Base-by-base conservation (phyloP, 2,329 filamentous ascomycete species). In the Passalora sequoiae region DNA sequence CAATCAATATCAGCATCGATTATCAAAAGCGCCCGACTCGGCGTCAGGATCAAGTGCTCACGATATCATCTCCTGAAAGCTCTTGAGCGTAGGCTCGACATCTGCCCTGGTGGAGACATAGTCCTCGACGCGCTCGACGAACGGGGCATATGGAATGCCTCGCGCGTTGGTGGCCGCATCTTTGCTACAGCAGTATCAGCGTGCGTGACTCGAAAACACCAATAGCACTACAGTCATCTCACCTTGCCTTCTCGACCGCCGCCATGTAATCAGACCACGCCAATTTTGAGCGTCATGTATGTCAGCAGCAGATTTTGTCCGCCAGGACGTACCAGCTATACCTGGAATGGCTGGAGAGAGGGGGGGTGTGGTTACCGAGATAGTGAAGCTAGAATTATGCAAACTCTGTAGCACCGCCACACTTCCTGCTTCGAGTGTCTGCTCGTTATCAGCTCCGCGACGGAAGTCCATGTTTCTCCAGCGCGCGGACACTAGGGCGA, bases 51-150 rank as follows among this genome's bases (percentile, higher is more conserved):
- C n/a, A 19, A 24, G 2, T 40, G 59, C 71, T 42, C 75, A 92
- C 86, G 86, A 87, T 55, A 94, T 94, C 86, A 94, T 92, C 72
- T 94, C 87, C 64, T 91, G 86, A 65, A 94, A 94, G 65, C 77
- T 88, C 62, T 84, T 82, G 60, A 94, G 73, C 12, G 86, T 89
- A 33, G 76, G 73, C 63, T 94, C 87, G 56, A 92, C 87, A 60
- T 94, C 85, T 27, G 79, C 79, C 42, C 86, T 78, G 30, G 84
- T 80, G 32, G 84, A 74, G 45, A 92, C 83, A 72, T 91, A 94
- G 69, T 94, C 86, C 66, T 94, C 87, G 51, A 92, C 86, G 58
- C 83, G 86, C 68, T 92, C 86, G 62, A 92, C 85, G 64, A 92
- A 92, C 4, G 86, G 86, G 52, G 87, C 87, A 60, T 78, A 79